phyloP scores from a whole-genome alignment of 768 basidiomycete genomes.

The Hygrophorus russula region DNA sequence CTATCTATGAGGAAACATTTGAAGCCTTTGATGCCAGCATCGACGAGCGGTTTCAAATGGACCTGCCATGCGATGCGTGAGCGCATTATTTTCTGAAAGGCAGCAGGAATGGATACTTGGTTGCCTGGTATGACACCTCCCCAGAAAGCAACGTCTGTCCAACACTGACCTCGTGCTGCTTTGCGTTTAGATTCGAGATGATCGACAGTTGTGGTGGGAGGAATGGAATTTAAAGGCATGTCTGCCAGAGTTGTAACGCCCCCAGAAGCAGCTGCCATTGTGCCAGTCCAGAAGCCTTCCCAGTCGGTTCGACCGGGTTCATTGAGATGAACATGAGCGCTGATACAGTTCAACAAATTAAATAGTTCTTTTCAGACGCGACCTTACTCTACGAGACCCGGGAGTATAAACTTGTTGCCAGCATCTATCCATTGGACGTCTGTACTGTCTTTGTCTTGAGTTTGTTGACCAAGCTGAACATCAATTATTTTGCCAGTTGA shows the following conservation, averaged over 20 bases:
- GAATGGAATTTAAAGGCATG: slow-evolving; percentile 97
- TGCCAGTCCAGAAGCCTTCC: slow-evolving; percentile 94
- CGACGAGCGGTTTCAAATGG: slow-evolving; percentile 65
- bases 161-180: slow-evolving; percentile 64
- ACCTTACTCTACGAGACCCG: slow-evolving; percentile 73
- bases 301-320: slow-evolving; percentile 89
- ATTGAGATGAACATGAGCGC: slow-evolving; percentile 88
- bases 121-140: slow-evolving; percentile 93
- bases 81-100: not conserved
- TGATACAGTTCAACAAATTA: slow-evolving; percentile 22
- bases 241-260: slow-evolving; percentile 95
- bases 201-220: slow-evolving; percentile 80
- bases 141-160: slow-evolving; percentile 85
- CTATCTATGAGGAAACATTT: slow-evolving; percentile 96
- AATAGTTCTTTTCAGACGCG: not conserved
- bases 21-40: slow-evolving; percentile 85
- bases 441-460: slow-evolving; percentile 18
- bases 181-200: slow-evolving; percentile 63
- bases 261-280: slow-evolving; percentile 80
- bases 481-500: slow-evolving; percentile 48
- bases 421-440: slow-evolving; percentile 39
- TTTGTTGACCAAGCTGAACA: slow-evolving; percentile 26
- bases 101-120: slow-evolving; percentile 32
- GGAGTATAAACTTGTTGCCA: slow-evolving; percentile 50
- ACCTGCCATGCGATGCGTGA: slow-evolving; percentile 25